Percentiles rank a stretch among this genome's conserved stretches.
These are phyloP conservation scores for Silene vulgaris DNA, from an alignment of 179 eudicot species.

Conservation along the genomic window DNA sequence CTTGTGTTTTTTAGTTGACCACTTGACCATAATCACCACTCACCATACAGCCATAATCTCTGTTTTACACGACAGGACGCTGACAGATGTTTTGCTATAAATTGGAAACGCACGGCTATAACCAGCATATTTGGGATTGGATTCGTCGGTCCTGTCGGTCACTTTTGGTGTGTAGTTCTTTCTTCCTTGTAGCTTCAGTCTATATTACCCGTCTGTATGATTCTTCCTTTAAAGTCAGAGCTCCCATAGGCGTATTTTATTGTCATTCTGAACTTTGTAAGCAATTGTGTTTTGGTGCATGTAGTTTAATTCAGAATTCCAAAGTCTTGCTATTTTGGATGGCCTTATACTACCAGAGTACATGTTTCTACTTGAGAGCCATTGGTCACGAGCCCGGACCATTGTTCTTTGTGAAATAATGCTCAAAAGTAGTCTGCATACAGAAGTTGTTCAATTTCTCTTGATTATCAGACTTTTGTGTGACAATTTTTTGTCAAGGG, in stretches of 20 bases:
- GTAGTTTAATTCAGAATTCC: background rate
- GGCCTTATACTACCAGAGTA: too few relatives aligned
- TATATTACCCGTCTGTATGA: background rate
- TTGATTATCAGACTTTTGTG: too few relatives aligned
- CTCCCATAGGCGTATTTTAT: background rate
- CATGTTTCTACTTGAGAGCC: too few relatives aligned
- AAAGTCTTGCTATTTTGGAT: too few relatives aligned
- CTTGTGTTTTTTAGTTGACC: too few relatives aligned
- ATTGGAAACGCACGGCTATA: constrained; percentile 38
- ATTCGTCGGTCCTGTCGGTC: constrained; percentile 41
- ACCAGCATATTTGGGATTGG: constrained; percentile 37
- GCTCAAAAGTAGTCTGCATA: too few relatives aligned
- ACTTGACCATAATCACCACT: too few relatives aligned
- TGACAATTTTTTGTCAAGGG: too few relatives aligned
- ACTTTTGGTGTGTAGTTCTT: constrained; percentile 35
- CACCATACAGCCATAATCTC: background rate
- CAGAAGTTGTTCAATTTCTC: too few relatives aligned
- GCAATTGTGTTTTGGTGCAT: background rate
- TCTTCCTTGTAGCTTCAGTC: constrained; percentile 6
- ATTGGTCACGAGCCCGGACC: too few relatives aligned
- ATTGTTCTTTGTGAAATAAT: too few relatives aligned
- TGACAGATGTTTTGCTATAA: constrained; percentile 23
- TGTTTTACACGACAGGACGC: constrained; percentile 28
- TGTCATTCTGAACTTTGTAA: background rate
- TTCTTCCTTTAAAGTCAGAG: too few relatives aligned